Conservation (phyloP, 768 basidiomycete species). For the Termitomyces heimii region DNA sequence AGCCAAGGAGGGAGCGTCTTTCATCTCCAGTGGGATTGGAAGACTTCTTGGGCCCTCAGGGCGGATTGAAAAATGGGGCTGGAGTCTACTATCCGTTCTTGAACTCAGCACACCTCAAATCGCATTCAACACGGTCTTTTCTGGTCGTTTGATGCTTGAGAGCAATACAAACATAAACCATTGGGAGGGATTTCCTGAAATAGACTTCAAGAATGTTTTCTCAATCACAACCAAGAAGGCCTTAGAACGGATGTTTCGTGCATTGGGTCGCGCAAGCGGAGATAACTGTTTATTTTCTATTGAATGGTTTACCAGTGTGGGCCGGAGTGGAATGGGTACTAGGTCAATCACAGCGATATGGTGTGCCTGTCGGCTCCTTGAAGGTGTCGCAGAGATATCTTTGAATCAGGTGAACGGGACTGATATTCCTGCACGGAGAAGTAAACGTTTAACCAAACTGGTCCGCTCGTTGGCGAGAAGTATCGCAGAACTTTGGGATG, state of each 20-base stretch:
- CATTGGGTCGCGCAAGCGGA: constrained; percentile 63
- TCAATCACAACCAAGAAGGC: constrained; percentile 45
- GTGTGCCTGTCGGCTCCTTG: constrained; percentile 73
- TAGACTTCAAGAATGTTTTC: constrained; percentile 49
- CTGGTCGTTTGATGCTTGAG: constrained; percentile 55
- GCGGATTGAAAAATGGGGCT: constrained; percentile 90
- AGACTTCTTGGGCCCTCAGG: constrained; percentile 75
- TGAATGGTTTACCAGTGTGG: constrained; percentile 72
- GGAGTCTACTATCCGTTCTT: constrained; percentile 76
- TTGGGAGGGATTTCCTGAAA: constrained; percentile 49
- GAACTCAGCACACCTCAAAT: constrained; percentile 60
- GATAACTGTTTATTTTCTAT: constrained; percentile 70
- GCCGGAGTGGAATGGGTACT: constrained; percentile 34
- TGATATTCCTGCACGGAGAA: constrained; percentile 24
- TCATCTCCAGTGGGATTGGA: constrained; percentile 49
- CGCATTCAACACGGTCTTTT: constrained; percentile 38
- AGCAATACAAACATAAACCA: constrained; percentile 30
- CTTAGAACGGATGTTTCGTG: constrained; percentile 66
- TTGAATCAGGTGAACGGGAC: constrained; percentile 26
- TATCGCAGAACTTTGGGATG: constrained; percentile 71
- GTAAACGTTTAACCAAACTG: constrained; percentile 57
- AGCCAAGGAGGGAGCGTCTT: constrained; percentile 21
- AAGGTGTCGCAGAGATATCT: constrained; percentile 55
- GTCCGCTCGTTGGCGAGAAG: constrained; percentile 55
- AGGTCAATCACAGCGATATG: constrained; percentile 71